Evolutionary conservation across 768 basidiomycete genomes (phyloP).

Genomic region (Jaapia argillacea): DNA sequence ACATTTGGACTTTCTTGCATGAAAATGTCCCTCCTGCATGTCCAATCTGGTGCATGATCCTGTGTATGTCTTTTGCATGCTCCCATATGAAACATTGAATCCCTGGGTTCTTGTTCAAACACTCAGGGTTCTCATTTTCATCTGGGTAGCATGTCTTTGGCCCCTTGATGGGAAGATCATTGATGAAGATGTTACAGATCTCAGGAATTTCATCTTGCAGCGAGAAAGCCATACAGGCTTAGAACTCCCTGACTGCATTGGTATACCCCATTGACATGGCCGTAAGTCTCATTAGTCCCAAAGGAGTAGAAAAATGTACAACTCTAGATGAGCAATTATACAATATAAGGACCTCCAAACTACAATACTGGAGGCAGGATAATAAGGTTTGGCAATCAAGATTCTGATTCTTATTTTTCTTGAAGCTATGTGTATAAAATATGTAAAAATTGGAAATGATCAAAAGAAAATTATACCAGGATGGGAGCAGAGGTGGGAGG

Average conservation of each 20-base stretch:
- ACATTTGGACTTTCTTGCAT: slow-evolving; percentile 9
- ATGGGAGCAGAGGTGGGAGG: too few species aligned
- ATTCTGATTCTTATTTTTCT: too few species aligned
- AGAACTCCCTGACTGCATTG: slow-evolving; percentile 14
- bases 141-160: slow-evolving; percentile 7
- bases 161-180: slow-evolving; percentile 16
- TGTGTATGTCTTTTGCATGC: slow-evolving; percentile 9
- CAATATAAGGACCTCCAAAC: too few species aligned
- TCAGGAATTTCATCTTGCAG: slow-evolving; percentile 16
- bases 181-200: slow-evolving; percentile 11
- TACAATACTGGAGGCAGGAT: too few species aligned
- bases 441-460: too few species aligned
- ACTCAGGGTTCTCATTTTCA: not conserved
- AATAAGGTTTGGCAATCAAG: too few species aligned
- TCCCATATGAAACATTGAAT: slow-evolving; percentile 13
- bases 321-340: too few species aligned
- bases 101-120: slow-evolving; percentile 2
- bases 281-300: slow-evolving; percentile 7
- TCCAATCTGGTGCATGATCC: slow-evolving; percentile 11
- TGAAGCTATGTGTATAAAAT: too few species aligned
- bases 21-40: slow-evolving; percentile 8
- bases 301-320: too few species aligned
- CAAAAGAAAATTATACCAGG: too few species aligned
- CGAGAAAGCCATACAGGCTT: slow-evolving; percentile 11
- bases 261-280: slow-evolving; percentile 10